Percentiles rank a stretch among this genome's conserved stretches.
Evolutionary conservation across 2,329 filamentous ascomycete genomes (phyloP).

Genomic region (Hypoxylon sp.): DNA sequence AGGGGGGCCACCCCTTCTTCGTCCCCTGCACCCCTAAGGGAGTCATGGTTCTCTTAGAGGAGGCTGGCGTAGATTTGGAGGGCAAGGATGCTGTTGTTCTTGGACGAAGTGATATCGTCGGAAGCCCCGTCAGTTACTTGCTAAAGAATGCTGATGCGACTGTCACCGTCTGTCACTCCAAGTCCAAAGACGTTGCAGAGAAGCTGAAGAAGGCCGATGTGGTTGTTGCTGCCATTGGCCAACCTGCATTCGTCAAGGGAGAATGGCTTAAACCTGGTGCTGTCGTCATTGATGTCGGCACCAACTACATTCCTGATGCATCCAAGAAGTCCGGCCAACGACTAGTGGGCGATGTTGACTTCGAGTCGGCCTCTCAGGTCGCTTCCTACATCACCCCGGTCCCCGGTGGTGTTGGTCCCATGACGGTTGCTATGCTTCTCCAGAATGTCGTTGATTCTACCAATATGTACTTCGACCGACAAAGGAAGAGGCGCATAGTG

Average conservation of each 20-base stretch:
- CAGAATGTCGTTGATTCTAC: constrained; percentile 94
- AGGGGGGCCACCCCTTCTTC: constrained; percentile 88
- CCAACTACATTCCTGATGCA: constrained; percentile 90
- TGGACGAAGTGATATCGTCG: constrained; percentile 95
- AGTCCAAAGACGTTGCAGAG: constrained; percentile 76
- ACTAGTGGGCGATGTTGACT: constrained; percentile 95
- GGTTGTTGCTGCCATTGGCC: constrained; percentile 89
- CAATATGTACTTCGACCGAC: constrained; percentile 79
- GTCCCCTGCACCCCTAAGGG: constrained; percentile 96
- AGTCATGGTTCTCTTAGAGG: constrained; percentile 89
- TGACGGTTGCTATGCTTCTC: constrained; percentile 98
- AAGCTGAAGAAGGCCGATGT: constrained; percentile 87
- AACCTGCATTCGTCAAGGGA: constrained; percentile 87
- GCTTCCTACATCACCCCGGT: constrained; percentile 96
- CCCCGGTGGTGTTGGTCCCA: constrained; percentile 94
- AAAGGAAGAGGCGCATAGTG: constrained; percentile 80
- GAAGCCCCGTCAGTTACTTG: constrained; percentile 94
- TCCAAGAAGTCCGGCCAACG: constrained; percentile 92
- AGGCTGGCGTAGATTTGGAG: constrained; percentile 80
- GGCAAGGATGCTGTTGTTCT: constrained; percentile 96
- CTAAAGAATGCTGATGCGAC: constrained; percentile 96
- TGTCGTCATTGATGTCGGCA: constrained; percentile 98
- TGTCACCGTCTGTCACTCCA: constrained; percentile 94
- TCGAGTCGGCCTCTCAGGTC: constrained; percentile 81
- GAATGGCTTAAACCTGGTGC: constrained; percentile 94